Evolutionary conservation across 202 grass and related monocot species (phyloP), one percentile per base, ranked within the genome.

Genomic region (Carex arenaria): DNA sequence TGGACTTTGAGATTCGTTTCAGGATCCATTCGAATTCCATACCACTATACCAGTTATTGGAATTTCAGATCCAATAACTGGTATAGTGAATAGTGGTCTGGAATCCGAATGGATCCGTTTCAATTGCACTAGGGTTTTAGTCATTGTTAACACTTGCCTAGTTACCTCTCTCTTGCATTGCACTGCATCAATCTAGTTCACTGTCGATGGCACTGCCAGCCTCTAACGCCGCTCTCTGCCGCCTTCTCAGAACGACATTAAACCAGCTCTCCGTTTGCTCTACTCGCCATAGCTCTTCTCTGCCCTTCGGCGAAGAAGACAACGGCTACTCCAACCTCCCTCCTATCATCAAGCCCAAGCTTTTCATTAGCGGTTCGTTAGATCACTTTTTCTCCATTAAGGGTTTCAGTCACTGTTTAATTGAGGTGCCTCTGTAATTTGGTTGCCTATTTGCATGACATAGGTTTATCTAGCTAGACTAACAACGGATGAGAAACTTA

Each of bases 401-500:
- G 6, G 4, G 20, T 30, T 9, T 57, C 34, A 61, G 38, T 13
- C 30, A 67, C 59, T 83, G 40, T 72, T 23, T 26, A 63, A 49
- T 26, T 26, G 26, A 26, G 26, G 26, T 26, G 26, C 26, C 26
- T 26, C 26, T 26, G 26, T 26, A 26, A 26, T 26, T 26, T 0
- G 26, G 26, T 26, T 26, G 26, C 26, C 26, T 26, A 26, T 26
- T 26, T 79, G 8, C 26, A 60, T 45, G 38, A 20, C 61, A 26
- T 42, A 94, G 93, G 93, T 23, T 80, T 97, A 76, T 92, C 92
- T 64, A 97, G 86, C 92, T 64, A 97, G 86, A 83, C 31, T 97
- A 81, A 97, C 94, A 3, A 94, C 90, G 0, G 92, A 97, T 81
- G 94, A 89, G 11, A 97, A 92, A 63, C 92, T 97, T 59, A 87